Evolutionary conservation across 2,329 filamentous ascomycete species (phyloP), one percentile per base, ranked within the genome.

Genomic region (Didymella arachidicola): DNA sequence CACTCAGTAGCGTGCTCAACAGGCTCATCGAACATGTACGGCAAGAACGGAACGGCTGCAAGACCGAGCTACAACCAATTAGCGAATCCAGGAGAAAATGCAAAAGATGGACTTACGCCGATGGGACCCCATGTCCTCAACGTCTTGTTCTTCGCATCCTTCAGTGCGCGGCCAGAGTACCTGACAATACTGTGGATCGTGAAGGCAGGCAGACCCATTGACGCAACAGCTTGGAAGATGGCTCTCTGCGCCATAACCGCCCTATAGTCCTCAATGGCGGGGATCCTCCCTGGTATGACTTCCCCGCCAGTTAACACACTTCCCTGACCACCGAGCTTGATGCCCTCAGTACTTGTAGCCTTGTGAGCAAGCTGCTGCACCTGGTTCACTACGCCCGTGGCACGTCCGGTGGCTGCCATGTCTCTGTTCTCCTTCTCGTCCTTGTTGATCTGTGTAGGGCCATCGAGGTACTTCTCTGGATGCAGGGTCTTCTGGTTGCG

Each of bases 1-100:
- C 89, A 97, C 72, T 98, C 93, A 0, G 97, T 92, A 0, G 91
- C 92, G 62, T 92, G 85, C 79, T 98, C 95, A 7, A 99, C 92
- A 0, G 95, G 94, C 76, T 96, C 85, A 72, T 99, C 93, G 68
- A 97, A 97, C 54, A 97, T 79, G 58, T 84, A 88, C 0, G 93
- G 94, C 57, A 97, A 77, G 76, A 93, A 90, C 0, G 93, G 94
- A 8, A 97, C 93, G 8, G 79, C 82, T 4, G 83, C 80, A 3
- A 86, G 80, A 70, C 87, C 87, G 53, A 89, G 81, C 84, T 87
- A 65, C 58, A 29, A 1, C 0, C 8, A 14, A 30, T 68, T 46
- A 67, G 65, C 32, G 46, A 11, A 30, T 8, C 12, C 3, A 18
- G 2, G 22, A 18, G 16, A 6, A 12, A 34, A 2, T 12, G 3